Base-by-base conservation (phyloP, 1,284 basidiomycete genomes). In the Fomitiporia mediterranea region DNA sequence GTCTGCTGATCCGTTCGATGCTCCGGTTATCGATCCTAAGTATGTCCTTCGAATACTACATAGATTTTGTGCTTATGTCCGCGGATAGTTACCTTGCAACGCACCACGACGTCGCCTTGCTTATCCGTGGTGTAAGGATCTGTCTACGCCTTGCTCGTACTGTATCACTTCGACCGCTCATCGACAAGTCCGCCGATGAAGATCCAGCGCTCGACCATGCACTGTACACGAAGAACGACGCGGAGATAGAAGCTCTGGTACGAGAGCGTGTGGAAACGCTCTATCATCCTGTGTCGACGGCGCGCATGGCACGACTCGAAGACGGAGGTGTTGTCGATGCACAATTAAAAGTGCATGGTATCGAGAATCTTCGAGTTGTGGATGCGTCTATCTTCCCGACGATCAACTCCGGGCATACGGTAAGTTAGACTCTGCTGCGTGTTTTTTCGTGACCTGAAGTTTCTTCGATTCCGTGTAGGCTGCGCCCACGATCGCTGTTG, bases 241-340 rank as follows among this genome's bases (percentile, higher is more conserved):
- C 49, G 11, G 39, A 23, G 5, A 17, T 60, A 17, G 55, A 60
- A 28, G 28, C 32, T 2, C 38, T 49, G 15, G 42, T 60, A 7
- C 54, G 55, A 11, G 35, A 52, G 25, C 54, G 55, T 19, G 62
- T 65, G 4, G 63, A 64, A n/a, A 75, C 75, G 67, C 65, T 77
- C 72, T 81, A 72, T 63, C 79, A 81, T 59, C 78, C 77, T 1
- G 67, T 69, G 3, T 70, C 71, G 4, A 78, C 74, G n/a, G 73
- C 71, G 56, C 67, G 76, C 7, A 79, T 80, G 75, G 62, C 78
- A 48, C 71, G 71, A 3, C 66, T 66, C 48, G 59, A 61, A 11
- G 62, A 69, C 28, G 76, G 75, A 1, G 75, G 76, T 9, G 76
- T 78, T 17, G 76, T 79, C 6, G 72, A 77, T 58, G 66, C 70